Evolutionary conservation across 768 basidiomycete genomes (phyloP).

Genomic region (Pleurotus eryngii): DNA sequence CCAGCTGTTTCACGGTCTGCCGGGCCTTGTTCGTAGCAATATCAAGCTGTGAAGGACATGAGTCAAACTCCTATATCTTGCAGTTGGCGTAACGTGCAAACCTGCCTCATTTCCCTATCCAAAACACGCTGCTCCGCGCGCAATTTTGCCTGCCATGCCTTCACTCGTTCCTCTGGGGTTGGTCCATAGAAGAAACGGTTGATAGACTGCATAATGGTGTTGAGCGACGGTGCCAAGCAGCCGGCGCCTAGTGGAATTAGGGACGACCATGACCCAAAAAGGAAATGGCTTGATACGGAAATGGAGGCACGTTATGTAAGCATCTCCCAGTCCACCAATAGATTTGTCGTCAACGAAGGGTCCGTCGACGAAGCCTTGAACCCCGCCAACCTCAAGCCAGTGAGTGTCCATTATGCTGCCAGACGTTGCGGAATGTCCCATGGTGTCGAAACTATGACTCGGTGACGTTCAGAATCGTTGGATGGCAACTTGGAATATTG

Average conservation of each 20-base stretch:
- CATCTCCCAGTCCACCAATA: not conserved
- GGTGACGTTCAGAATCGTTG: not conserved
- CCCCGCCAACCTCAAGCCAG: slow-evolving; percentile 5
- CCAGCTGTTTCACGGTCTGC: slow-evolving; percentile 82
- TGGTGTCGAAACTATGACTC: not conserved
- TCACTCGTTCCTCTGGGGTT: slow-evolving; percentile 90
- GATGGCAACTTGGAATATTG: not conserved
- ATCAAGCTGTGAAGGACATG: slow-evolving; percentile 59
- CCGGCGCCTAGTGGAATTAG: slow-evolving; percentile 6
- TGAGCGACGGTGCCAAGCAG: not conserved
- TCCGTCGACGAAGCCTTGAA: slow-evolving; percentile 5
- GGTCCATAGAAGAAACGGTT: slow-evolving; percentile 96
- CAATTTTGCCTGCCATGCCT: slow-evolving; percentile 87
- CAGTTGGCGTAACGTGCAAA: slow-evolving; percentile 34
- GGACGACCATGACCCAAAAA: not conserved
- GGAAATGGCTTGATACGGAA: slow-evolving; percentile 1
- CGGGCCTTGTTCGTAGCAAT: slow-evolving; percentile 77
- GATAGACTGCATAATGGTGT: slow-evolving; percentile 68
- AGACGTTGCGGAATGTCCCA: too few species aligned
- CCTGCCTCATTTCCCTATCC: slow-evolving; percentile 96
- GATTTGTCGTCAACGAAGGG: slow-evolving; percentile 4
- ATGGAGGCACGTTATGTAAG: slow-evolving; percentile 1
- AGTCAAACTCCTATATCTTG: slow-evolving; percentile 16
- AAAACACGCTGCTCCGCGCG: slow-evolving; percentile 77
- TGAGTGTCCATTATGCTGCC: not conserved